Percentiles rank a stretch among this genome's conserved stretches.
Evolutionary conservation across 2,329 filamentous ascomycete genomes (phyloP).

Genomic region (Arthroderma sp.): DNA sequence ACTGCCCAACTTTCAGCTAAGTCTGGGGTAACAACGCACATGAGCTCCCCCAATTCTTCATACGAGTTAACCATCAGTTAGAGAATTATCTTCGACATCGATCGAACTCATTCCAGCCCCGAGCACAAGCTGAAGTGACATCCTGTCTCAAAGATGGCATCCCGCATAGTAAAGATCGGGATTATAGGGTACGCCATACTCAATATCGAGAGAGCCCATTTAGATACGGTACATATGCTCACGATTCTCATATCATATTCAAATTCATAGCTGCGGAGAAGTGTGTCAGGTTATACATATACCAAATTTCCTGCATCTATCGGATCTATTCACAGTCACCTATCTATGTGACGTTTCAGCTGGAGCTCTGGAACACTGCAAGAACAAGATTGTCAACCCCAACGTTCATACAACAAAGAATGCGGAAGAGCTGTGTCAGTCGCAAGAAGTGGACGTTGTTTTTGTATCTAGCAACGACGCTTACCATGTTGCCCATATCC

Average conservation of each 20-base stretch:
- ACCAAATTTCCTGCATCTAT: constrained; percentile 21
- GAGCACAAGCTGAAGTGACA: neutral
- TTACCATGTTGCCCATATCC: constrained; percentile 39
- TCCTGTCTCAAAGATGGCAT: neutral
- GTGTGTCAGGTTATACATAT: constrained; percentile 12
- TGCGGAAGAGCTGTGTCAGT: constrained; percentile 34
- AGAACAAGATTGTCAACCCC: constrained; percentile 18
- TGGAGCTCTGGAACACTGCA: constrained; percentile 31
- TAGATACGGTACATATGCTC: neutral
- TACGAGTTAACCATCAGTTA: neutral
- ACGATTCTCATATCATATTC: neutral
- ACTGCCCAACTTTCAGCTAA: neutral
- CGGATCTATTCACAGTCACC: constrained; percentile 35
- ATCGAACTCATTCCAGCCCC: neutral
- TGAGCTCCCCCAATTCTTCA: neutral
- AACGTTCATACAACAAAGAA: constrained; percentile 25
- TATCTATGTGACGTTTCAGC: constrained; percentile 43
- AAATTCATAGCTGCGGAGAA: constrained; percentile 8
- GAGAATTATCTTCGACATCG: neutral
- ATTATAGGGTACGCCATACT: neutral
- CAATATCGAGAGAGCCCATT: neutral
- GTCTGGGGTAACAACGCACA: neutral
- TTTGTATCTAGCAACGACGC: constrained; percentile 41
- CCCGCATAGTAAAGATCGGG: neutral
- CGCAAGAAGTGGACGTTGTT: constrained; percentile 39